These are phyloP conservation scores for Dactylorhiza incarnata DNA, from an alignment of 106 monocot species.

Conservation along the genomic window DNA sequence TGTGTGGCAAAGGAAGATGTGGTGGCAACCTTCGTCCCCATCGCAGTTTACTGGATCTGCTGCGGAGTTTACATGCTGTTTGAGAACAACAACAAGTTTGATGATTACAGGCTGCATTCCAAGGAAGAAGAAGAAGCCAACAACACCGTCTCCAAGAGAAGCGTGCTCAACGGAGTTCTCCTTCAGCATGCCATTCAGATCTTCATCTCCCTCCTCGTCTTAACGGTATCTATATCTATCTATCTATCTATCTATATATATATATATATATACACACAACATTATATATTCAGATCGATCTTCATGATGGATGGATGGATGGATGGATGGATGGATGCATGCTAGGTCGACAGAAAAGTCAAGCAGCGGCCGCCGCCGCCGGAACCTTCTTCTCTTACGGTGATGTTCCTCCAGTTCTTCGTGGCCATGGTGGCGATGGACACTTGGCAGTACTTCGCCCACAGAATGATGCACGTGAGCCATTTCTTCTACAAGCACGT, in stretches of 20 bases:
- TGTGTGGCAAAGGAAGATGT: too few species aligned
- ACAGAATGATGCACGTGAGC: slow-evolving; percentile 14
- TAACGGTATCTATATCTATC: too few species aligned
- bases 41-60: slow-evolving; percentile 10
- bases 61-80: slow-evolving; percentile 8
- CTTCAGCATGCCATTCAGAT: slow-evolving; percentile 12
- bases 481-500: slow-evolving; percentile 16
- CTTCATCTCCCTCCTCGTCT: too few species aligned
- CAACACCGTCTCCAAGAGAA: slow-evolving; percentile 5
- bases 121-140: slow-evolving; percentile 12
- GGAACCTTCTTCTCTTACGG: too few species aligned
- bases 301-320: too few species aligned
- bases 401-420: neutral
- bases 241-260: too few species aligned
- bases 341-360: too few species aligned
- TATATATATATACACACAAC: too few species aligned
- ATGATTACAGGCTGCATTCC: slow-evolving; percentile 13
- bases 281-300: too few species aligned
- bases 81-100: too few species aligned
- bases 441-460: slow-evolving; percentile 13
- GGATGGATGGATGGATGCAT: too few species aligned
- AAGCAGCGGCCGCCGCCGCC: too few species aligned
- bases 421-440: slow-evolving; percentile 16
- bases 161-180: slow-evolving; percentile 8
- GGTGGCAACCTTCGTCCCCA: neutral